Base-by-base conservation (phyloP, 2,329 filamentous ascomycete species). In the Dissoconium aciculare region DNA sequence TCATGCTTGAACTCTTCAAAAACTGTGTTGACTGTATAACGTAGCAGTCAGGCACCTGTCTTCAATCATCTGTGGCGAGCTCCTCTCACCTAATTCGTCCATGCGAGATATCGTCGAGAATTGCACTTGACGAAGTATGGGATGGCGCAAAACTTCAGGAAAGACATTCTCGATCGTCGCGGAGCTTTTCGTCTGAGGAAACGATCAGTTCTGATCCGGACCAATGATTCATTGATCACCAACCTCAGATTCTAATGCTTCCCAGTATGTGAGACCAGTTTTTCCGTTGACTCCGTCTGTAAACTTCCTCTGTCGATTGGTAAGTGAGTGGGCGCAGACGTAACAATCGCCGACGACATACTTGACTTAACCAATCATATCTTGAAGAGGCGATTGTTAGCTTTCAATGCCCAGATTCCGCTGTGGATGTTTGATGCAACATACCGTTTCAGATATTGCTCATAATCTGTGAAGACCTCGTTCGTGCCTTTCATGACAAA, bases 281-380 rank as follows among this genome's bases (percentile, higher is more conserved):
- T 92, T 87, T 32, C 89, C 89, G 9, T 84, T 93, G 42, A 95
- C 91, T 53, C 92, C 81, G 57, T 91, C 93, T 38, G 91, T 93
- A 56, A 95, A 98, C 33, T 78, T 74, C 50, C 75, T 81, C 75
- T 87, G 45, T n/a, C 21, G 12, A 16, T n/a, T 1, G 11, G 32
- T 51, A 24, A 50, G 43, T 35, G 8, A 27, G 29, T 14, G 11
- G 11, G 15, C 17, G 15, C 13, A 11, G 12, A 15, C 11, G n/a
- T 8, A n/a, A 11, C 28, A 17, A 15, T 17, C 30, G 11, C 19
- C 19, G 17, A n/a, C 12, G 13, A 30, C 67, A 47, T 63, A 81
- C 81, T 71, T 91, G 82, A 45, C 79, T 84, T 54, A 93, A 93
- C 52, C 92, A 94, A 54, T 94, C 85, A 68, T 85, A 77, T 36